These are phyloP conservation scores for Tephrocybe sp. DNA, from an alignment of 768 basidiomycete genomes.

Conservation along the genomic window DNA sequence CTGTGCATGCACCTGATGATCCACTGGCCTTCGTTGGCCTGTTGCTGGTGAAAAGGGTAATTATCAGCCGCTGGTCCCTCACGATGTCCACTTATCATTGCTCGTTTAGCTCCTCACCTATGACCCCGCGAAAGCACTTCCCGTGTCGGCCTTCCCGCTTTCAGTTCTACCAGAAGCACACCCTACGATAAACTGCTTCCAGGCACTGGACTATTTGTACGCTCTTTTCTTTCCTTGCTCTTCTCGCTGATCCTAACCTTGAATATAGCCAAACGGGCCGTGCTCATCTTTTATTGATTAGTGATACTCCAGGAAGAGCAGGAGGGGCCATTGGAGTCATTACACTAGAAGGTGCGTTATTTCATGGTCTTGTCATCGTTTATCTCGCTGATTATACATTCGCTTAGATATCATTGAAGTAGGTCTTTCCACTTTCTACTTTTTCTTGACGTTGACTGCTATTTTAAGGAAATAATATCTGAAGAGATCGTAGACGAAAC, in stretches of 20 bases:
- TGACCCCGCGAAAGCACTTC: constrained; percentile 76
- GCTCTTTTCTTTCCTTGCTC: constrained; percentile 15
- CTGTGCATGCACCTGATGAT: constrained; percentile 73
- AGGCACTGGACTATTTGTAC: constrained; percentile 91
- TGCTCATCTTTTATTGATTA: constrained; percentile 87
- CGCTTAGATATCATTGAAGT: constrained; percentile 74
- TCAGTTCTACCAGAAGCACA: constrained; percentile 87
- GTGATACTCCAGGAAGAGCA: constrained; percentile 73
- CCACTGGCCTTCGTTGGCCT: constrained; percentile 75
- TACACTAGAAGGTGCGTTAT: constrained; percentile 69
- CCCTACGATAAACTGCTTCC: constrained; percentile 90
- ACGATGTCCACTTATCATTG: neutral
- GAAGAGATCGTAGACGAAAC: constrained; percentile 98
- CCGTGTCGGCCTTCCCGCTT: constrained; percentile 72
- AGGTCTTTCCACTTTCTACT: neutral
- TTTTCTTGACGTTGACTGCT: neutral
- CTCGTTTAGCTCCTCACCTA: constrained; percentile 72
- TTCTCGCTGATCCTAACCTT: neutral
- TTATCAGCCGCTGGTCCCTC: neutral
- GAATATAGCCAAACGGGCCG: constrained; percentile 83
- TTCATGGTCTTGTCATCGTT: too few species aligned
- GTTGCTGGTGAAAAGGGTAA: constrained; percentile 80
- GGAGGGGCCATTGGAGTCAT: constrained; percentile 91
- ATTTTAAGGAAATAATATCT: constrained; percentile 80
- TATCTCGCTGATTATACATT: constrained; percentile 1